Conservation (phyloP, 768 basidiomycete species). For the Boletus bicolor region DNA sequence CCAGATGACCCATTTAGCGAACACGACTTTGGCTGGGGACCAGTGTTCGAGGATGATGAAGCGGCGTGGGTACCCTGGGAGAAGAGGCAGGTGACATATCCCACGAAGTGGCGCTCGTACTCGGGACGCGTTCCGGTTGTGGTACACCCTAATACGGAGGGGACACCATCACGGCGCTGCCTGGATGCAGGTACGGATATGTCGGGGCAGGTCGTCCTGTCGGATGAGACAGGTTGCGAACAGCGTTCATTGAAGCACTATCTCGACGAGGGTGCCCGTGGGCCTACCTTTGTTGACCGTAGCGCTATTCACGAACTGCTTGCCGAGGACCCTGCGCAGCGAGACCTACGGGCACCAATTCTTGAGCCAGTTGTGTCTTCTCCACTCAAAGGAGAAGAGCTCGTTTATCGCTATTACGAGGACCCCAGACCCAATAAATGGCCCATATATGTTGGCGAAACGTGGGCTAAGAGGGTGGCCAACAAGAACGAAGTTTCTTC, state of each 20-base stretch:
- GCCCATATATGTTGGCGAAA: slow-evolving; percentile 22
- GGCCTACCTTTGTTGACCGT: slow-evolving; percentile 17
- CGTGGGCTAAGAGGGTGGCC: slow-evolving; percentile 15
- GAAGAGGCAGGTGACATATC: background rate
- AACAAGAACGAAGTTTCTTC: background rate
- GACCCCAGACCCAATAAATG: fast-evolving
- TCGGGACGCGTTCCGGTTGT: background rate
- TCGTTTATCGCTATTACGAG: slow-evolving; percentile 8
- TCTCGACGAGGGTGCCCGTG: slow-evolving; percentile 16
- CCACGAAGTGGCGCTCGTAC: background rate
- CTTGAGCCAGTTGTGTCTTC: slow-evolving; percentile 1
- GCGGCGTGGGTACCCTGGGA: slow-evolving; percentile 23
- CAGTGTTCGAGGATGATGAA: slow-evolving; percentile 13
- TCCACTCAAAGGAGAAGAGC: slow-evolving; percentile 16
- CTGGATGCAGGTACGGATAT: background rate
- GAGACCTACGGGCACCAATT: background rate
- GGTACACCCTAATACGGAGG: background rate
- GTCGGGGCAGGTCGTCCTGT: slow-evolving; percentile 4
- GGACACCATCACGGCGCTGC: background rate
- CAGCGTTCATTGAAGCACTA: slow-evolving; percentile 12
- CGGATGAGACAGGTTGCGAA: background rate
- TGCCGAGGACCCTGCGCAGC: slow-evolving; percentile 2
- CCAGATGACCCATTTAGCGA: slow-evolving; percentile 3
- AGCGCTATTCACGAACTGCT: background rate
- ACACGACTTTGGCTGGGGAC: background rate